Evolutionary conservation across 2,329 filamentous ascomycete genomes (phyloP), one percentile per base, ranked within the genome.

Genomic region (Endoconidiophora polonica): DNA sequence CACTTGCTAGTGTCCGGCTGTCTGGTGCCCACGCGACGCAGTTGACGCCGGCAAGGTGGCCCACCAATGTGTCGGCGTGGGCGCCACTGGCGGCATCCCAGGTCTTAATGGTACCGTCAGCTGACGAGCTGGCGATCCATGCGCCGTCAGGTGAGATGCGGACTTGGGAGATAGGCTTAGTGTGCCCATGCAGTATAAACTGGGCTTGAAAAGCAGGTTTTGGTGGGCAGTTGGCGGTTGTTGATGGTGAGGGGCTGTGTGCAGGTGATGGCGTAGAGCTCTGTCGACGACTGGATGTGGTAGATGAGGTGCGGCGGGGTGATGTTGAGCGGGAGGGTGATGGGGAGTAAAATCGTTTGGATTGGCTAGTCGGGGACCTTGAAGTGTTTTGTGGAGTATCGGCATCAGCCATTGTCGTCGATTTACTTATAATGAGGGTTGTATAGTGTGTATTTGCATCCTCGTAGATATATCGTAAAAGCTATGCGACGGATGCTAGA

Each of bases 11-110:
- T 2, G 84, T 86, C 57, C 80, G 80, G 54, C 83, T 86, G 63
- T 96, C 87, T 0, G 90, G 88, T 53, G 82, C 82, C 91, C 91
- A 98, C n/a, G 88, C 81, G 44, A 98, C 74, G 38, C 87, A 90
- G 29, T 85, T 94, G 16, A 98, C 79, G 54, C 91, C 91, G 0
- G 90, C 88, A 61, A 95, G 76, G 66, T 98, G 91, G 5, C 88
- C 91, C 59, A 94, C 84, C 22, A 98, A 77, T 0, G 86, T 94
- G 59, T 94, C 84, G 61, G 90, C 77, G 54, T 91, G 80, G 50
- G 73, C 74, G 44, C 88, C 90, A 0, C 83, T 88, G 0, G 66
- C 63, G 1, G 85, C 79, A 61, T 88, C 79, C 88, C 91, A 98
- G 53, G 96, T 80, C 64, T 91, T 94, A 60, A 94, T 76, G 5